These are phyloP conservation scores for Pseudonitzschia delicatissima DNA, from an alignment of 108 stramenopile species.

Conservation along the genomic window DNA sequence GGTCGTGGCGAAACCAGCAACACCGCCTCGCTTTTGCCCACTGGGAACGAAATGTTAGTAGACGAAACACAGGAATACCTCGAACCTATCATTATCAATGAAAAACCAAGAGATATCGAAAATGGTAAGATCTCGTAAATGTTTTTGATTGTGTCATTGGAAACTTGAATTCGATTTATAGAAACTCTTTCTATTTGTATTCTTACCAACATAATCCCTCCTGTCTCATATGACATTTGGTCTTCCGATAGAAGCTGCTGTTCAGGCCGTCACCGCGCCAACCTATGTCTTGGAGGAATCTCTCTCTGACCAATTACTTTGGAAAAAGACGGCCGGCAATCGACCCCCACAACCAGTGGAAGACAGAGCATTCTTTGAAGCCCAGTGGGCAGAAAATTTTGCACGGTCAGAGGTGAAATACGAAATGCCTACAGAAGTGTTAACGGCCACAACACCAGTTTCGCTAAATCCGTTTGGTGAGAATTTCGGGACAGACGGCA, in stretches of 20 bases:
- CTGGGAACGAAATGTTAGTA: constrained; percentile 1
- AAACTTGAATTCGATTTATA: background rate
- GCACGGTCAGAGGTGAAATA: constrained; percentile 78
- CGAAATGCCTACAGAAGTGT: constrained; percentile 66
- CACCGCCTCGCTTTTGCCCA: background rate
- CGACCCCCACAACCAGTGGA: constrained; percentile 92
- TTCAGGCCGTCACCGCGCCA: constrained; percentile 85
- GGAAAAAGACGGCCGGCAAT: constrained; percentile 89
- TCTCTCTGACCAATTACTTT: constrained; percentile 74
- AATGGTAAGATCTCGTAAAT: background rate
- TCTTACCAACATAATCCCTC: background rate
- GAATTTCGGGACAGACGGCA: constrained; percentile 33
- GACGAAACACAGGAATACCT: background rate
- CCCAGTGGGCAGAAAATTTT: constrained; percentile 91
- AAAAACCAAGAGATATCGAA: constrained; percentile 1
- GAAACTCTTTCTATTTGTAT: background rate
- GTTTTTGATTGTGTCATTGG: background rate
- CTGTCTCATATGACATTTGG: background rate
- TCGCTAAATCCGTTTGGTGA: constrained; percentile 74
- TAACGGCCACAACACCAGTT: constrained; percentile 79
- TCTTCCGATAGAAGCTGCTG: constrained; percentile 37
- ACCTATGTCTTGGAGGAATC: constrained; percentile 91
- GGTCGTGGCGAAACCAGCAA: background rate
- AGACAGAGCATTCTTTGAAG: constrained; percentile 88
- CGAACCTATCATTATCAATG: background rate